Evolutionary conservation across 768 basidiomycete genomes (phyloP).

Genomic region (Cystofilobasidium capitatum): DNA sequence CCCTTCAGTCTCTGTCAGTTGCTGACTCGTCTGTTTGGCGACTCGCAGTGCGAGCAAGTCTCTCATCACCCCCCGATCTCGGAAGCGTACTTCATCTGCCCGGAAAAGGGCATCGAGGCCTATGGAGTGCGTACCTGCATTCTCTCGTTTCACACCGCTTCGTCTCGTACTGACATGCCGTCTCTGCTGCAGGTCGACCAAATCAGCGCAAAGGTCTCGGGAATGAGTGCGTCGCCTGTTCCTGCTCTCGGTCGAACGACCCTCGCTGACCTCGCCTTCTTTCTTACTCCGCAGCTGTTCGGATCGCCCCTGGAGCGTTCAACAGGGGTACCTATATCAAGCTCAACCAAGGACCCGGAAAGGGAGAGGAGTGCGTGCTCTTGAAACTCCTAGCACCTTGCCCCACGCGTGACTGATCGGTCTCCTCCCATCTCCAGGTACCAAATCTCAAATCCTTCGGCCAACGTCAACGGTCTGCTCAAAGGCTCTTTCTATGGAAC

Average conservation of each 20-base stretch:
- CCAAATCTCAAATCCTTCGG: slow-evolving; percentile 80
- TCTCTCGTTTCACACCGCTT: background rate
- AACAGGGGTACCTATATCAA: slow-evolving; percentile 84
- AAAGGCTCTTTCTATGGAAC: slow-evolving; percentile 85
- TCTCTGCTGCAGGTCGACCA: slow-evolving; percentile 77
- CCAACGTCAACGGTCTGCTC: slow-evolving; percentile 81
- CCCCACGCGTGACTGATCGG: background rate
- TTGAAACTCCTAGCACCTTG: background rate
- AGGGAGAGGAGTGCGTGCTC: slow-evolving; percentile 52
- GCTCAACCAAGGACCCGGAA: slow-evolving; percentile 57
- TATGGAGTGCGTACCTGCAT: slow-evolving; percentile 44
- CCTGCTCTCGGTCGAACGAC: too few species aligned
- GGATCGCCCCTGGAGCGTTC: slow-evolving; percentile 66
- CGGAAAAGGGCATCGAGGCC: slow-evolving; percentile 59
- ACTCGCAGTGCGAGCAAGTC: slow-evolving; percentile 67
- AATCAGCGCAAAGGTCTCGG: slow-evolving; percentile 82
- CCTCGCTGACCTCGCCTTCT: background rate
- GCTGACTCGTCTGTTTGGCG: background rate
- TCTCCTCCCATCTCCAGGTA: slow-evolving; percentile 44
- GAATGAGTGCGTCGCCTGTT: slow-evolving; percentile 49
- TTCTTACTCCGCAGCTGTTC: slow-evolving; percentile 44
- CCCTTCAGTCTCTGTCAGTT: background rate
- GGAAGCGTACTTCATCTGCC: slow-evolving; percentile 68
- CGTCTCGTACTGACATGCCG: too few species aligned
- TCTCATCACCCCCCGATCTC: slow-evolving; percentile 96